These are phyloP conservation scores for Curvularia sp. DNA, from an alignment of 2,329 filamentous ascomycete genomes.

Conservation along the genomic window DNA sequence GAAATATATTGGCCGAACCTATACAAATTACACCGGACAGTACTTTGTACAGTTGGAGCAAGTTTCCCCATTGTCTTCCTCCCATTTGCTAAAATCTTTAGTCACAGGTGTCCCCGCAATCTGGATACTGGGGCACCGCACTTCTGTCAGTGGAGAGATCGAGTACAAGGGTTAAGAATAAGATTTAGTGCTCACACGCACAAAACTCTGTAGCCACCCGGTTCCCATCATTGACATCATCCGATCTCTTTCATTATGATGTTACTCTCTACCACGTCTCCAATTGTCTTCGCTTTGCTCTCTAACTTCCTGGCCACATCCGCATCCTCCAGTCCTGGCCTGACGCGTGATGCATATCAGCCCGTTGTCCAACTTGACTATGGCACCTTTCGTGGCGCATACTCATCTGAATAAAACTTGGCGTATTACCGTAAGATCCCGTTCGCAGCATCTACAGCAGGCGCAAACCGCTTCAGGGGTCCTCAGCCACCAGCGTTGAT, in stretches of 20 bases:
- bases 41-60: background rate
- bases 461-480: too few species aligned
- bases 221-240: background rate
- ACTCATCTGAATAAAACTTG: too few species aligned
- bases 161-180: background rate
- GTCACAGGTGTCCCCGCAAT: background rate
- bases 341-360: too few species aligned
- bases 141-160: background rate
- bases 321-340: background rate
- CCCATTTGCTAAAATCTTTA: too few species aligned
- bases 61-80: background rate
- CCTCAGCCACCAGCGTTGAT: too few species aligned
- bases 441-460: too few species aligned
- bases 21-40: background rate
- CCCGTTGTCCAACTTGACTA: too few species aligned
- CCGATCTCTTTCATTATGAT: conserved; percentile 16
- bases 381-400: too few species aligned
- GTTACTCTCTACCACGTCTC: conserved; percentile 9
- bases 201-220: background rate
- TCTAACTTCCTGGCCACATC: conserved; percentile 11
- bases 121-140: background rate
- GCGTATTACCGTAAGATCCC: too few species aligned
- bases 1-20: background rate
- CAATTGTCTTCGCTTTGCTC: conserved; percentile 12
- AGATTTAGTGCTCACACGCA: background rate